These are phyloP conservation scores for Fusarium tanahbumbuense DNA, from an alignment of 2,329 filamentous ascomycete genomes.

Conservation along the genomic window DNA sequence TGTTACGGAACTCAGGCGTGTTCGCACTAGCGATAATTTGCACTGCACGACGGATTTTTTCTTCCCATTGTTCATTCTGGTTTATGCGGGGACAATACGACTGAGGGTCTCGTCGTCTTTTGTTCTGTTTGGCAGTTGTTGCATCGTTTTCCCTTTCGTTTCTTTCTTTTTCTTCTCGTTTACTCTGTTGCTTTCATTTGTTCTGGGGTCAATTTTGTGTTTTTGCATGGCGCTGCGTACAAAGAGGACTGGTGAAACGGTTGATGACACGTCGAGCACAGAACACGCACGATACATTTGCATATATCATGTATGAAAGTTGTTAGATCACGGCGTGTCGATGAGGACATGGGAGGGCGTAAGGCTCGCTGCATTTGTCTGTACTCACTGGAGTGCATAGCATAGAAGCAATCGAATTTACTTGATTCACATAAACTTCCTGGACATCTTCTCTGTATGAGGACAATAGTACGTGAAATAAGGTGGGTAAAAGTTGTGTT, in stretches of 20 bases:
- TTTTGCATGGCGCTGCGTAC: constrained; percentile 43
- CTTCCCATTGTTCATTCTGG: constrained; percentile 20
- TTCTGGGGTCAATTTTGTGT: constrained; percentile 16
- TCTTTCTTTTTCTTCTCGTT: constrained; percentile 2
- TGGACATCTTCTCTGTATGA: not conserved
- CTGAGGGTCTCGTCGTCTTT: constrained; percentile 20
- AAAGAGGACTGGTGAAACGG: constrained; percentile 37
- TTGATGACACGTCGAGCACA: constrained; percentile 28
- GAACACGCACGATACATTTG: constrained; percentile 33
- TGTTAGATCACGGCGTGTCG: constrained; percentile 13
- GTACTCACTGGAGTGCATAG: constrained; percentile 12
- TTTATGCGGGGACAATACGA: constrained; percentile 26
- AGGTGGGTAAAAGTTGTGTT: not conserved
- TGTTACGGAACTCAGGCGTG: constrained; percentile 38
- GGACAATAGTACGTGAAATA: not conserved
- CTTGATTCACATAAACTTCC: constrained; percentile 9
- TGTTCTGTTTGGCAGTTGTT: constrained; percentile 10
- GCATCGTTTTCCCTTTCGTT: not conserved
- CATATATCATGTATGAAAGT: constrained; percentile 32
- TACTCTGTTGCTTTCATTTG: constrained; percentile 6
- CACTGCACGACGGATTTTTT: constrained; percentile 25
- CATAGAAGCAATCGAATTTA: constrained; percentile 26
- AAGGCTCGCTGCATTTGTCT: constrained; percentile 22
- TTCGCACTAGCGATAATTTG: constrained; percentile 33
- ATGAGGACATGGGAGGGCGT: constrained; percentile 9